Conservation (phyloP, 768 basidiomycete species). For the Leccinum olivaceopallidum region DNA sequence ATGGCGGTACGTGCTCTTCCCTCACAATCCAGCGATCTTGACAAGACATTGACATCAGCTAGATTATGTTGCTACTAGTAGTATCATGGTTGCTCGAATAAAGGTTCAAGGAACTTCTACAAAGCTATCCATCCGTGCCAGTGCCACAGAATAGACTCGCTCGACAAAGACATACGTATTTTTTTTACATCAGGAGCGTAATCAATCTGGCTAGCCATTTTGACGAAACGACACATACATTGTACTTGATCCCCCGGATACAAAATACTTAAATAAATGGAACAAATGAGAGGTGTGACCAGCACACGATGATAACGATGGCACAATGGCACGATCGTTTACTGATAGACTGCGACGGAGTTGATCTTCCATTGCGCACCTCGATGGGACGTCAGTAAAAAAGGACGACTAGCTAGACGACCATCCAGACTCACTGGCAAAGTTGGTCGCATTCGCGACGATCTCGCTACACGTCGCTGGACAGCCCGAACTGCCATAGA, state of each 20-base stretch:
- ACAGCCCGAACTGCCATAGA: constrained; percentile 31
- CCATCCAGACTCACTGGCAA: constrained; percentile 37
- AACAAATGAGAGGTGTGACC: background rate
- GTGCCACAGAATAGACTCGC: background rate
- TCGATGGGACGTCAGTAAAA: constrained; percentile 24
- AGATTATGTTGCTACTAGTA: background rate
- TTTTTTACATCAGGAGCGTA: background rate
- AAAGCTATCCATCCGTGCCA: background rate
- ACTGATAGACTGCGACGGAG: constrained; percentile 52
- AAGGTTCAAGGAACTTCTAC: background rate
- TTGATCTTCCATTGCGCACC: constrained; percentile 59
- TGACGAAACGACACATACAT: background rate
- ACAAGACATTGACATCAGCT: background rate
- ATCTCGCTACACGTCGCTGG: constrained; percentile 45
- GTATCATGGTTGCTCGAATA: background rate
- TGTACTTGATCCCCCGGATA: background rate
- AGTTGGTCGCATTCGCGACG: constrained; percentile 58
- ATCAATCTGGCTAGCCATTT: background rate
- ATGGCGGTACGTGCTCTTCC: too few species aligned
- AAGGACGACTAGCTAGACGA: background rate
- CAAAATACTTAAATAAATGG: background rate
- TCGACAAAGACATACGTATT: background rate
- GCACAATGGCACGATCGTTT: background rate
- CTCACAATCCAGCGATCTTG: too few species aligned
- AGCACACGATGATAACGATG: background rate